These are phyloP conservation scores for Solanum pimpinellifolium DNA, from an alignment of 257 asterid species.

Conservation along the genomic window DNA sequence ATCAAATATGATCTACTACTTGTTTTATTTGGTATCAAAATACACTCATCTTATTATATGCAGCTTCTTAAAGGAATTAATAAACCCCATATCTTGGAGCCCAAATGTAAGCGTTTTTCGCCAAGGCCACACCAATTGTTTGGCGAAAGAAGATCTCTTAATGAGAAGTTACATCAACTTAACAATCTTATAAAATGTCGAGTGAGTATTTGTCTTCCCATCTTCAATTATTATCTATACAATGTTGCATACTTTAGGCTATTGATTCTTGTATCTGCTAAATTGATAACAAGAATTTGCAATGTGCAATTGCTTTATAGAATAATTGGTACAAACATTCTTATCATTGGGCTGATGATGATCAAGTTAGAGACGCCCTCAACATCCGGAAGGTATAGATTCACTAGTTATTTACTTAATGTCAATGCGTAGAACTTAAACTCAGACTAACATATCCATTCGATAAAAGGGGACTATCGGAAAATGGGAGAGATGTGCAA, in stretches of 20 bases:
- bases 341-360: conserved; percentile 3
- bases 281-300: not conserved
- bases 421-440: not conserved
- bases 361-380: not conserved
- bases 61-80: conserved; percentile 3
- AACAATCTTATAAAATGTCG: not conserved
- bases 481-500: conserved; percentile 12
- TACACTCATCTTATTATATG: not conserved
- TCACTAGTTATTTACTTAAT: not conserved
- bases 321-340: not conserved
- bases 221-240: not conserved
- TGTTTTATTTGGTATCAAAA: not conserved
- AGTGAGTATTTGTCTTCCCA: not conserved
- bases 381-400: conserved; percentile 1
- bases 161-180: not conserved
- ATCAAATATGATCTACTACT: not conserved
- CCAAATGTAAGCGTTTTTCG: not conserved
- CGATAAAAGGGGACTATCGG: conserved; percentile 1
- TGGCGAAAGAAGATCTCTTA: conserved; percentile 6
- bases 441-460: not conserved
- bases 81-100: conserved; percentile 1
- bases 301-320: not conserved
- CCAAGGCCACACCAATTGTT: not conserved
- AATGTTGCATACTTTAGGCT: not conserved
- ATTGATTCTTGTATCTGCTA: not conserved